A percentile compares a stretch with the other conserved stretches of the same genome.
phyloP scores from a whole-genome alignment of 306 rosid genomes.

The Cicer judaicum region DNA sequence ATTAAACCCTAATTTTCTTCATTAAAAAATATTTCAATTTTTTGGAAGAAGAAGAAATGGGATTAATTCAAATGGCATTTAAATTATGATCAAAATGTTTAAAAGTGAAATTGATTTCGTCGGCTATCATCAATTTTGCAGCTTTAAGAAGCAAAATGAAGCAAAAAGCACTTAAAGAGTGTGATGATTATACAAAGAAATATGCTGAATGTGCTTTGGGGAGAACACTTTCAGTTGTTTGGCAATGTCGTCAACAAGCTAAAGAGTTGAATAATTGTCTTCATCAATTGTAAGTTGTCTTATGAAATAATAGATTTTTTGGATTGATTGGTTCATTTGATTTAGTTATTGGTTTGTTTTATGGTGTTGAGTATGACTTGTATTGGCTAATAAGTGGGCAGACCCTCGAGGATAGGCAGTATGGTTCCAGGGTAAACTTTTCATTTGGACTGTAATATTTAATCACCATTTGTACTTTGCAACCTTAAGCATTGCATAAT shows the following conservation, averaged over 20 bases:
- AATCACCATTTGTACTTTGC: too few relatives aligned
- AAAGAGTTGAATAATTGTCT: slow-evolving; percentile 84
- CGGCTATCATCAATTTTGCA: slow-evolving; percentile 38
- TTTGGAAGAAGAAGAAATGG: neutral
- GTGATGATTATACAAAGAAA: slow-evolving; percentile 68
- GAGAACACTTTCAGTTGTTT: slow-evolving; percentile 82
- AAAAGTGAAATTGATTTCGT: slow-evolving; percentile 4
- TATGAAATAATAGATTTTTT: neutral
- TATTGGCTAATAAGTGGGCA: too few relatives aligned
- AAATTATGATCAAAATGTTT: neutral
- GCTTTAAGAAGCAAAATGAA: slow-evolving; percentile 97
- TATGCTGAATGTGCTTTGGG: slow-evolving; percentile 89
- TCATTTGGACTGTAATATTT: too few relatives aligned
- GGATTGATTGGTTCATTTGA: neutral
- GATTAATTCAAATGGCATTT: neutral
- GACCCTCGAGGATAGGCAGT: too few relatives aligned
- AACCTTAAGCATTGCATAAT: too few relatives aligned
- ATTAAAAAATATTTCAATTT: neutral
- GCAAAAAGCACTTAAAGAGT: slow-evolving; percentile 84
- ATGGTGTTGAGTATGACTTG: too few relatives aligned
- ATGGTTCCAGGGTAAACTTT: too few relatives aligned
- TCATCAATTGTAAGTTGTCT: slow-evolving; percentile 72
- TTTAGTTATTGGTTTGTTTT: neutral
- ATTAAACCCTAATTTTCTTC: slow-evolving; percentile 30
- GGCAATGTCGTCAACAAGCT: slow-evolving; percentile 82